Evolutionary conservation across 164 flowering plant genomes (phyloP).

Genomic region (Annona cherimola): DNA sequence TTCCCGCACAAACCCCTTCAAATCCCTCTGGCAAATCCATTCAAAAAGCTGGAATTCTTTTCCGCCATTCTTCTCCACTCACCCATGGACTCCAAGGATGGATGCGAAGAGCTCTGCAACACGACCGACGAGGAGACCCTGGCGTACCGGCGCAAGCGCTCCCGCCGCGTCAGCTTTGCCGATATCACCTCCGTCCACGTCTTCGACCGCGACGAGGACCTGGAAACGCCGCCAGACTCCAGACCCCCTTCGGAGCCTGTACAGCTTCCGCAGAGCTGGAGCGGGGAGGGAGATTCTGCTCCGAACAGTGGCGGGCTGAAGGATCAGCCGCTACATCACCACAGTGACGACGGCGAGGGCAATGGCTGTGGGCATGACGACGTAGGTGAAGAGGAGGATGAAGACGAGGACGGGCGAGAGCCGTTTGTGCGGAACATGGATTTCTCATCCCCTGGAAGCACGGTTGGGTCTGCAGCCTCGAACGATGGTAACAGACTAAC

Average conservation of each 20-base stretch:
- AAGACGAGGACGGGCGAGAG: conserved; percentile 26
- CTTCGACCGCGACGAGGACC: conserved; percentile 82
- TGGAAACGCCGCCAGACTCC: conserved; percentile 43
- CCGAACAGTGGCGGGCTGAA: conserved; percentile 31
- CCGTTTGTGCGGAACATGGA: conserved; percentile 46
- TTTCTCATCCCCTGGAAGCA: conserved; percentile 47
- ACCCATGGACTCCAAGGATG: conserved; percentile 18
- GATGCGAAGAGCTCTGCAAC: conserved; percentile 20
- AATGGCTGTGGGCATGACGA: conserved; percentile 10
- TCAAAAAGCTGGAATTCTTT: neutral
- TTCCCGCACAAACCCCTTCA: neutral
- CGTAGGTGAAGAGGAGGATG: conserved; percentile 20
- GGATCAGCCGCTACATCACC: conserved; percentile 20
- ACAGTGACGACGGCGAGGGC: conserved; percentile 10
- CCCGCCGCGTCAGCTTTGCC: conserved; percentile 86
- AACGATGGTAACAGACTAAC: conserved; percentile 40
- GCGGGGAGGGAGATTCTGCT: neutral
- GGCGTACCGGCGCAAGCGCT: conserved; percentile 49
- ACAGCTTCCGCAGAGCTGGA: neutral
- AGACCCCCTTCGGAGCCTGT: conserved; percentile 13
- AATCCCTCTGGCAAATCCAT: neutral
- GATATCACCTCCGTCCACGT: conserved; percentile 83
- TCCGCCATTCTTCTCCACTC: neutral
- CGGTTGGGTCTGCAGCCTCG: conserved; percentile 57
- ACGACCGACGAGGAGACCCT: conserved; percentile 33